A percentile compares a stretch with the other conserved stretches of the same genome.
These are phyloP conservation scores for Eremochloa ophiuroides DNA, from an alignment of 176 grass and related monocot genomes.

Conservation along the genomic window DNA sequence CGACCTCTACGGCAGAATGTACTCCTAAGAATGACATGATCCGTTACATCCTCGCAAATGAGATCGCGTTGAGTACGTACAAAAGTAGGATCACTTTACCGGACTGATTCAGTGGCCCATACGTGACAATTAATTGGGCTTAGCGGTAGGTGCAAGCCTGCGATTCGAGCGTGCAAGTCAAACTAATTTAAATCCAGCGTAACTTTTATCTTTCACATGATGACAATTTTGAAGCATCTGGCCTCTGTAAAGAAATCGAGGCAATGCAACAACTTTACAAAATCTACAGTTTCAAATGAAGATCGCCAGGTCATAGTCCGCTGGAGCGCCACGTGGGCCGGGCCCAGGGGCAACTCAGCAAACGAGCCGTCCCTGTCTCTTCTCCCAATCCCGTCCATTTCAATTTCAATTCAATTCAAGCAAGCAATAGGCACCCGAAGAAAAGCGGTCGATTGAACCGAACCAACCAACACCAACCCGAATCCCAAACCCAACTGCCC, in stretches of 20 bases:
- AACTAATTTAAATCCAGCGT: neutral
- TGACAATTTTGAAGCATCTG: neutral
- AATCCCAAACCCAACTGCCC: neutral
- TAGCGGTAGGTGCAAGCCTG: neutral
- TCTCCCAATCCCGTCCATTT: conserved; percentile 25
- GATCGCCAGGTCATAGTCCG: neutral
- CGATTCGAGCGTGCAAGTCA: neutral
- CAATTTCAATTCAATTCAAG: conserved; percentile 54
- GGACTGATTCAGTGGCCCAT: neutral
- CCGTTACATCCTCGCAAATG: neutral
- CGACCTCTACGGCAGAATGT: neutral
- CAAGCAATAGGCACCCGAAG: conserved; percentile 39
- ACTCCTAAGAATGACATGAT: conserved; percentile 8
- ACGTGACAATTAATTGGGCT: neutral
- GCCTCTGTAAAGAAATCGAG: neutral
- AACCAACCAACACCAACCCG: conserved; percentile 7
- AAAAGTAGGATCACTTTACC: conserved; percentile 6
- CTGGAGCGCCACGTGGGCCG: conserved; percentile 8
- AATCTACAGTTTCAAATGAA: neutral
- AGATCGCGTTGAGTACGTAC: neutral
- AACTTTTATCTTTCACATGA: neutral
- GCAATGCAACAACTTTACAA: neutral
- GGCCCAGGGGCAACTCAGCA: conserved; percentile 30
- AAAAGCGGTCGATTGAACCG: neutral
- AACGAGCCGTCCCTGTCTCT: conserved; percentile 33